Evolutionary conservation across 805 yeast species (phyloP).

Genomic region (Monosporozyma yasuniensis): DNA sequence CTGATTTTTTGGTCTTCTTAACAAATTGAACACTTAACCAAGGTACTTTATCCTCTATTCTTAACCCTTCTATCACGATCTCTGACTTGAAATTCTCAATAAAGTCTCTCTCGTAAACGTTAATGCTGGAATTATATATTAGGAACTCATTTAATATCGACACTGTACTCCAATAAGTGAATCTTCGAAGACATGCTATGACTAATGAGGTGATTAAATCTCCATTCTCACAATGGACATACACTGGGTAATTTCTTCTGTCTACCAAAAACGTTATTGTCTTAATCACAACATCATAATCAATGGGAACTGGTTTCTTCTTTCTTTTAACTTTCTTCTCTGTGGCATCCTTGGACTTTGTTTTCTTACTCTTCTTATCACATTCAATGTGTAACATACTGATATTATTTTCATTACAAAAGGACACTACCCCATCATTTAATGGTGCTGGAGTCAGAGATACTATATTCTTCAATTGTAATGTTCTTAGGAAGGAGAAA

Average conservation of each 20-base stretch:
- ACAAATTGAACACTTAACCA: constrained; percentile 28
- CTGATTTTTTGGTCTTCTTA: neutral
- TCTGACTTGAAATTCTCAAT: constrained; percentile 71
- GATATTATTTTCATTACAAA: constrained; percentile 49
- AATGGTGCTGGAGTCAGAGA: constrained; percentile 76
- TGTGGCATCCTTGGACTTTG: constrained; percentile 11
- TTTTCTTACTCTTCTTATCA: constrained; percentile 5
- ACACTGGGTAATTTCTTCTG: constrained; percentile 55
- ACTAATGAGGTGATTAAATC: constrained; percentile 78
- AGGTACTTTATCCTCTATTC: constrained; percentile 23
- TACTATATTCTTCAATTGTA: constrained; percentile 61
- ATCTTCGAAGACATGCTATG: constrained; percentile 76
- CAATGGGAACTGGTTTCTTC: constrained; percentile 76
- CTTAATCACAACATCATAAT: constrained; percentile 48
- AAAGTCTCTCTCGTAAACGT: constrained; percentile 73
- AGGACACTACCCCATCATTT: constrained; percentile 37
- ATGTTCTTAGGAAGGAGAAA: constrained; percentile 53
- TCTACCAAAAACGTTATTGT: constrained; percentile 58
- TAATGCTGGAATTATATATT: constrained; percentile 65
- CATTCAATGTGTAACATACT: constrained; percentile 46
- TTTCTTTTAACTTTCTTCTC: constrained; percentile 55
- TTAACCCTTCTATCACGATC: constrained; percentile 40
- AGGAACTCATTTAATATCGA: constrained; percentile 82
- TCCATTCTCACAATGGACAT: constrained; percentile 83
- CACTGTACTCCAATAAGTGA: constrained; percentile 81